These are phyloP conservation scores for Salix udensis DNA, from an alignment of 345 rosid species.

Conservation along the genomic window DNA sequence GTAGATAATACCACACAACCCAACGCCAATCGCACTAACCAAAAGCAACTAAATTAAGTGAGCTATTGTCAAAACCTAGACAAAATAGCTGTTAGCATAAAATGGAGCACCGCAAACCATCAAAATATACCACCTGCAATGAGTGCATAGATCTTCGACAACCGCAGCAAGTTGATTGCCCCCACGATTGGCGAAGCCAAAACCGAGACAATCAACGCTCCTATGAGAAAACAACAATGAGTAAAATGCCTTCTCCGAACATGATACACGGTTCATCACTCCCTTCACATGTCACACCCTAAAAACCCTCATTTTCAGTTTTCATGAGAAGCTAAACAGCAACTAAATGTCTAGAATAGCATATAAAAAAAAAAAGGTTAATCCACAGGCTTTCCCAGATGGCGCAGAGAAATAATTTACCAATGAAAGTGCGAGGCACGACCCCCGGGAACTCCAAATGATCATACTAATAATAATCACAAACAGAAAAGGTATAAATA, in stretches of 20 bases:
- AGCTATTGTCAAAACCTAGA: not conserved
- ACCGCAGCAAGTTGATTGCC: constrained; percentile 45
- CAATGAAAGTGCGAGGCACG: constrained; percentile 93
- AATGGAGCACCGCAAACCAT: not conserved
- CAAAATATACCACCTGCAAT: constrained; percentile 48
- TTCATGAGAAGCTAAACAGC: too few species aligned
- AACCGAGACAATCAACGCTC: constrained; percentile 67
- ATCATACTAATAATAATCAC: constrained; percentile 56
- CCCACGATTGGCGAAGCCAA: constrained; percentile 61
- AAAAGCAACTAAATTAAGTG: not conserved
- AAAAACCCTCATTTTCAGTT: too few species aligned
- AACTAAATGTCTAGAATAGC: not conserved
- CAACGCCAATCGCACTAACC: constrained; percentile 71
- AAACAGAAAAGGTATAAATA: not conserved
- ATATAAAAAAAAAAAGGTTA: not conserved
- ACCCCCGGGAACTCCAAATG: constrained; percentile 98
- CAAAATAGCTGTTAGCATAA: not conserved
- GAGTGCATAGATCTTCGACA: constrained; percentile 71
- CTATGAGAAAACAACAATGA: constrained; percentile 29
- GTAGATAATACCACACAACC: constrained; percentile 68
- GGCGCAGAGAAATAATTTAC: constrained; percentile 23
- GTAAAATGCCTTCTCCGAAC: not conserved
- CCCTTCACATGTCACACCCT: too few species aligned
- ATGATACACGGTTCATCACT: not conserved
- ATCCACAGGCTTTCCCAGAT: not conserved